phyloP scores from a whole-genome alignment of 345 rosid genomes.

The Aethionema arabicum region DNA sequence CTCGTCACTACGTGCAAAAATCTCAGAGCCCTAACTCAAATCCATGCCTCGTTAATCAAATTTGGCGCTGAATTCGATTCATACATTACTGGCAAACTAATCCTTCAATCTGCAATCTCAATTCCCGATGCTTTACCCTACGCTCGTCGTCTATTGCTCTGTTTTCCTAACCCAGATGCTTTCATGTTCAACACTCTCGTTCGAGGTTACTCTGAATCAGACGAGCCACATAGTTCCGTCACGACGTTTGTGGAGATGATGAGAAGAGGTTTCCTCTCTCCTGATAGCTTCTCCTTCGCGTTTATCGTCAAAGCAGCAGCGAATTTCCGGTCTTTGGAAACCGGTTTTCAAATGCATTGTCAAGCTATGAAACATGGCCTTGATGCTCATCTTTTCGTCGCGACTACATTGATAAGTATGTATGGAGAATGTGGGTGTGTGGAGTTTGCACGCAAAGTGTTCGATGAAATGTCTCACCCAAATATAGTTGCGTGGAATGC shows the following conservation, averaged over 20 bases:
- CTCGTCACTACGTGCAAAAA: constrained; percentile 48
- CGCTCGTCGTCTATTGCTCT: constrained; percentile 49
- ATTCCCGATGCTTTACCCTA: constrained; percentile 46
- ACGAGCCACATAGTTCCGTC: constrained; percentile 43
- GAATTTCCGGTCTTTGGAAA: constrained; percentile 41
- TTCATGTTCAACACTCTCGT: constrained; percentile 77
- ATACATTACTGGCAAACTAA: constrained; percentile 55
- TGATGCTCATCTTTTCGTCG: constrained; percentile 53
- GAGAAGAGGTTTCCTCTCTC: constrained; percentile 38
- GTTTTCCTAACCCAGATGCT: constrained; percentile 50
- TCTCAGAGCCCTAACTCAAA: constrained; percentile 48
- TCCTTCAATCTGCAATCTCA: constrained; percentile 50
- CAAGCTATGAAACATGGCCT: constrained; percentile 48
- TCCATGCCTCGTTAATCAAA: constrained; percentile 52
- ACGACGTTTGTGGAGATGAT: constrained; percentile 45
- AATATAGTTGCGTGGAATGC: constrained; percentile 61
- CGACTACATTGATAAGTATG: constrained; percentile 57
- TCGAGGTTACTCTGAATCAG: constrained; percentile 60
- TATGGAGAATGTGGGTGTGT: constrained; percentile 55
- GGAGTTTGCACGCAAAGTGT: constrained; percentile 48
- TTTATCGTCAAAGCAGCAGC: constrained; percentile 63
- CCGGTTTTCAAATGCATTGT: constrained; percentile 62
- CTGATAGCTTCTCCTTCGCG: constrained; percentile 73
- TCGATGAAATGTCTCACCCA: constrained; percentile 51
- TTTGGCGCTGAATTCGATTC: constrained; percentile 45